Percentiles rank a stretch among this genome's conserved stretches.
Evolutionary conservation across 768 basidiomycete genomes (phyloP).

Genomic region (Ramaria sp.): DNA sequence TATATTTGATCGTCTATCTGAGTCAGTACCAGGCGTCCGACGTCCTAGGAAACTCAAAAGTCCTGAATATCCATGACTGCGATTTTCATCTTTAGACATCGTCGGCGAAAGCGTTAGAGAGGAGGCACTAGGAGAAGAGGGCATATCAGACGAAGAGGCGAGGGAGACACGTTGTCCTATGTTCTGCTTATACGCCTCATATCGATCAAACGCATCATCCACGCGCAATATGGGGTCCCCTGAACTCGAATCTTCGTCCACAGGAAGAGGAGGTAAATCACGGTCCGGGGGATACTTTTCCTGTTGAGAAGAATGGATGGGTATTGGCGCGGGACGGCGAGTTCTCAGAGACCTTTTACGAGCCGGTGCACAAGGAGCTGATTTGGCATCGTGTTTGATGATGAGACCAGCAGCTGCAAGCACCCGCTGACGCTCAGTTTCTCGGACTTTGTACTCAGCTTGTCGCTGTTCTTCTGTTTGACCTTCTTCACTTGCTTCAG

Average conservation of each 20-base stretch:
- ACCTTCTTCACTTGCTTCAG: constrained; percentile 20
- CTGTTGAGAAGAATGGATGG: constrained; percentile 17
- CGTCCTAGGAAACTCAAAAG: constrained; percentile 58
- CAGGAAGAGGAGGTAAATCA: constrained; percentile 40
- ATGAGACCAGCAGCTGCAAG: constrained; percentile 85
- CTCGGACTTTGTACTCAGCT: constrained; percentile 49
- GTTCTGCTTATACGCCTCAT: constrained; percentile 67
- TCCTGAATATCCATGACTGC: constrained; percentile 30
- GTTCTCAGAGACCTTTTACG: constrained; percentile 19
- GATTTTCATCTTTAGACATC: constrained; percentile 21
- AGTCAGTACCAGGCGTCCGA: constrained; percentile 39
- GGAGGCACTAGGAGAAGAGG: constrained; percentile 21
- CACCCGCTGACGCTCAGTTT: constrained; percentile 67
- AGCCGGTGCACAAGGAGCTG: constrained; percentile 30
- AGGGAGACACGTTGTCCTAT: constrained; percentile 35
- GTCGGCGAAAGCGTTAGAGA: constrained; percentile 23
- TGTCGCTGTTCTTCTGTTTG: constrained; percentile 32
- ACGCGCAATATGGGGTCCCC: constrained; percentile 33
- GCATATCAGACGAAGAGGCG: constrained; percentile 33
- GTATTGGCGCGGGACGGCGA: constrained; percentile 43
- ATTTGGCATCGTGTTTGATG: constrained; percentile 48
- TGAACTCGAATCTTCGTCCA: constrained; percentile 14
- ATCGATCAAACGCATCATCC: constrained; percentile 84
- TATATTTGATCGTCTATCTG: constrained; percentile 26
- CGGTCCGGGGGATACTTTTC: constrained; percentile 23